These are phyloP conservation scores for Leccinum imitatum DNA, from an alignment of 768 basidiomycete genomes.

Conservation along the genomic window DNA sequence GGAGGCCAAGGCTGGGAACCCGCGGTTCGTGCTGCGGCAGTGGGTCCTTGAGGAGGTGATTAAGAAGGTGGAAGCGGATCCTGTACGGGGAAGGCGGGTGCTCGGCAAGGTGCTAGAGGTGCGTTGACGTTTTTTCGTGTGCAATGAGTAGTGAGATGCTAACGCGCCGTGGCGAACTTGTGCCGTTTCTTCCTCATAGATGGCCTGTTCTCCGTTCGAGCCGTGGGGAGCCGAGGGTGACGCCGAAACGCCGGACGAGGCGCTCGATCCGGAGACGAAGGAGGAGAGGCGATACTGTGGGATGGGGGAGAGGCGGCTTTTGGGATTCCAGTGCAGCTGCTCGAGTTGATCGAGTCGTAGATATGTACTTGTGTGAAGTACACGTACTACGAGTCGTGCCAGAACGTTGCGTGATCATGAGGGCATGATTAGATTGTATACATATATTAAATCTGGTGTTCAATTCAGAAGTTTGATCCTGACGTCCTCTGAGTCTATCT, in stretches of 20 bases:
- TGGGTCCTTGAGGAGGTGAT: conserved; percentile 97
- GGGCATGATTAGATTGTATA: neutral
- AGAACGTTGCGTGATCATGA: neutral
- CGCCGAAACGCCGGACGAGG: conserved; percentile 37
- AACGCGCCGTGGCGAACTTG: neutral
- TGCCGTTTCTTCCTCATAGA: conserved; percentile 42
- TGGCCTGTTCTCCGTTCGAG: conserved; percentile 85
- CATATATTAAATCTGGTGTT: neutral
- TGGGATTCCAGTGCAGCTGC: conserved; percentile 94
- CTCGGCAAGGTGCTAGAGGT: conserved; percentile 84
- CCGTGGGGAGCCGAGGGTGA: conserved; percentile 80
- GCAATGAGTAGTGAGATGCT: neutral
- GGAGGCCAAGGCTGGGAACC: conserved; percentile 67
- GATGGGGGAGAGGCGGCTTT: conserved; percentile 68
- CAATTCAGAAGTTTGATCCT: neutral
- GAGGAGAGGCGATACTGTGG: conserved; percentile 80
- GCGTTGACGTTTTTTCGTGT: conserved; percentile 21
- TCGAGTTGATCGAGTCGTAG: conserved; percentile 54
- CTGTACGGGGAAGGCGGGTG: conserved; percentile 58
- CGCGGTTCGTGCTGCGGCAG: conserved; percentile 89
- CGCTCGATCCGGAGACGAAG: conserved; percentile 54
- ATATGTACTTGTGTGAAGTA: neutral
- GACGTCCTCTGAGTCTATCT: neutral
- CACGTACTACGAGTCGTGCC: too few species aligned
- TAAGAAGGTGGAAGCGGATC: conserved; percentile 64